A percentile compares a stretch with the other conserved stretches of the same genome.
These are phyloP conservation scores for Trichoderma parareesei DNA, from an alignment of 495 filamentous ascomycete genomes.

Conservation along the genomic window DNA sequence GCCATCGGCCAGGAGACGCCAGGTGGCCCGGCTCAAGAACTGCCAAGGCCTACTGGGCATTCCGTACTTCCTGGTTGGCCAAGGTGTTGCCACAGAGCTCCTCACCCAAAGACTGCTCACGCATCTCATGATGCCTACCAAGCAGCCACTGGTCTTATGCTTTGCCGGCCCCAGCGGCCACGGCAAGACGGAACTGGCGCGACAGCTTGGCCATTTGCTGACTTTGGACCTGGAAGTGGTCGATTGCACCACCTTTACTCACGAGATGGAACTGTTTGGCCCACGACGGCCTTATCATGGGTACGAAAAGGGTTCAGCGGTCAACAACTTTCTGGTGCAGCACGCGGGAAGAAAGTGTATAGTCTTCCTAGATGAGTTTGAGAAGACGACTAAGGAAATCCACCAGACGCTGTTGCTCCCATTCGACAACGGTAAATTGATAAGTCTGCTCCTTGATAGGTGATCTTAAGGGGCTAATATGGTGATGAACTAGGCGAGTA, in stretches of 20 bases:
- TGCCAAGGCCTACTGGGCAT: conserved; percentile 32
- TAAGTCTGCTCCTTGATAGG: background rate
- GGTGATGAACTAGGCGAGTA: conserved; percentile 12
- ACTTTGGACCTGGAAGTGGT: conserved; percentile 31
- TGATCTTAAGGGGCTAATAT: too few species aligned
- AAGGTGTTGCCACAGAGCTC: conserved; percentile 28
- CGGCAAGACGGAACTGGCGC: conserved; percentile 45
- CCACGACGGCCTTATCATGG: conserved; percentile 27
- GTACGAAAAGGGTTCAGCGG: conserved; percentile 28
- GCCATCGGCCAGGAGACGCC: conserved; percentile 23
- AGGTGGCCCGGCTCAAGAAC: conserved; percentile 26
- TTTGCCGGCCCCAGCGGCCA: conserved; percentile 46
- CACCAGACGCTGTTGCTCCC: conserved; percentile 35
- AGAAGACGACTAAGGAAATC: conserved; percentile 41
- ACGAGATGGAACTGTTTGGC: conserved; percentile 41
- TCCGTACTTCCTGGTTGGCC: conserved; percentile 40
- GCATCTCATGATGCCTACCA: conserved; percentile 20
- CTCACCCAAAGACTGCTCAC: conserved; percentile 27
- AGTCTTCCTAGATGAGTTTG: conserved; percentile 52
- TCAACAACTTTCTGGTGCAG: conserved; percentile 48
- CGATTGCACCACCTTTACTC: conserved; percentile 35
- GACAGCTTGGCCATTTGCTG: conserved; percentile 34
- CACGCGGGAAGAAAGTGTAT: conserved; percentile 33
- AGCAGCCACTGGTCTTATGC: conserved; percentile 31
- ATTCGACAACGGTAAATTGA: conserved; percentile 35